These are phyloP conservation scores for Aureobasidium pullulans DNA, from an alignment of 2,329 filamentous ascomycete genomes.

Conservation along the genomic window DNA sequence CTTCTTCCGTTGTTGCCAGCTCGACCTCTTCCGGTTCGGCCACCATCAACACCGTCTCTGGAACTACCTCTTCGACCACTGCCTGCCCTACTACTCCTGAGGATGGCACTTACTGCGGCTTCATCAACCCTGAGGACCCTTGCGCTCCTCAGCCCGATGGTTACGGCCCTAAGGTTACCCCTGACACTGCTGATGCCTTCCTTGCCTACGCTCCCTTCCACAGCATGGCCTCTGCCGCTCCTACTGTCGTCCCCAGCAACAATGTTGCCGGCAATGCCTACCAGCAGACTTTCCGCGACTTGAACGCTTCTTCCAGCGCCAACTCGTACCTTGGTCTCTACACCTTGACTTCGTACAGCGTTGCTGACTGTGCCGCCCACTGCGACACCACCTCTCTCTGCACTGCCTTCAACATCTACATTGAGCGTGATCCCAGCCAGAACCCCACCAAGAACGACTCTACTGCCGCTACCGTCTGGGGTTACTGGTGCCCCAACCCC, in stretches of 20 bases:
- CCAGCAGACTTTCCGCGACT: conserved; percentile 19
- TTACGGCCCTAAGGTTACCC: conserved; percentile 20
- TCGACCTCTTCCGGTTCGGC: conserved; percentile 10
- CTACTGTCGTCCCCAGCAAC: conserved; percentile 18
- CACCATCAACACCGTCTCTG: conserved; percentile 10
- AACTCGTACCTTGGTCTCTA: conserved; percentile 20
- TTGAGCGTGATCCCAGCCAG: conserved; percentile 20
- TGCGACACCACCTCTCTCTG: conserved; percentile 19
- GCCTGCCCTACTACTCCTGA: conserved; percentile 25
- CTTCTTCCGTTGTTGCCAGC: neutral
- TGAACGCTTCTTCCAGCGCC: conserved; percentile 18
- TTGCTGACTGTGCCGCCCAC: conserved; percentile 16
- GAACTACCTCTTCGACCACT: conserved; percentile 22
- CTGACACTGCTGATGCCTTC: conserved; percentile 24
- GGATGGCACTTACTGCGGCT: conserved; percentile 30
- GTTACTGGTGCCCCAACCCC: conserved; percentile 22
- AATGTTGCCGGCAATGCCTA: conserved; percentile 16
- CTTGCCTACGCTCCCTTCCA: conserved; percentile 21
- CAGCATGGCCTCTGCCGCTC: conserved; percentile 19
- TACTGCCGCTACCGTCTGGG: conserved; percentile 17
- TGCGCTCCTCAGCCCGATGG: conserved; percentile 23
- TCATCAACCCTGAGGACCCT: conserved; percentile 28
- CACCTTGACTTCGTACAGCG: conserved; percentile 19
- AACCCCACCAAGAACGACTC: conserved; percentile 18
- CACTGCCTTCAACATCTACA: conserved; percentile 19